Base-by-base conservation (phyloP, 768 basidiomycete genomes). In the Crepidotus variabilis region DNA sequence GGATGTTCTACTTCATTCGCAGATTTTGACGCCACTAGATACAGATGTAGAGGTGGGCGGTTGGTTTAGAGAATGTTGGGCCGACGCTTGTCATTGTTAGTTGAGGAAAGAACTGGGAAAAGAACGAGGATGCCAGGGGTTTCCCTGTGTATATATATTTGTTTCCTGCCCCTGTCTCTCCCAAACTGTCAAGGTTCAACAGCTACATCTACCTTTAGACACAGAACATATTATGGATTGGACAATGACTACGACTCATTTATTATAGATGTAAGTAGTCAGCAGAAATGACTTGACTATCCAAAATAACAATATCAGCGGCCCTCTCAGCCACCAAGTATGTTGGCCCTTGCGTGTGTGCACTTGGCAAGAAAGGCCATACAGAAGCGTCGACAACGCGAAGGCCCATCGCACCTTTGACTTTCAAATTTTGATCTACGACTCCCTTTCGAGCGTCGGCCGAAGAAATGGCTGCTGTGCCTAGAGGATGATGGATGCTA, bases 301-400 rank as follows among this genome's bases (percentile, higher is more conserved):
- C 35, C 35, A 33, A 24, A 36, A 36, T 52, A 36, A 52, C 43
- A 22, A 52, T 34, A 45, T 20, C 51, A 0, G 51, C 51, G 2
- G 51, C 51, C 18, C 51, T 34, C 22, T 52, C 35, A 10, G 51
- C 51, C 18, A 52, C 51, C n/a, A 52, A 43, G 22, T 52, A 52
- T 9, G n/a, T n/a, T 23, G 51, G 51, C 5, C 51, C 51, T 23
- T 52, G 51, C 6, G 51, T 64, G 1, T 67, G 66, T 13, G 70
- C 60, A 56, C 65, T 61, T 35, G 67, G 67, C 63, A 63, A 21
- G 14, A 18, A 16, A 2, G 18, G 16, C 58, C 70, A 58, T 54
- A 70, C 68, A 7, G 74, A 75, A 2, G 70, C 72, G 64, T 79
- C 76, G 14, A 78, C 74, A 35, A 79, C 63, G 6, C 77, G 69